A percentile compares a stretch with the other conserved stretches of the same genome.
Evolutionary conservation across 1,284 basidiomycete genomes (phyloP).

Genomic region (Melampsora larici-populina): DNA sequence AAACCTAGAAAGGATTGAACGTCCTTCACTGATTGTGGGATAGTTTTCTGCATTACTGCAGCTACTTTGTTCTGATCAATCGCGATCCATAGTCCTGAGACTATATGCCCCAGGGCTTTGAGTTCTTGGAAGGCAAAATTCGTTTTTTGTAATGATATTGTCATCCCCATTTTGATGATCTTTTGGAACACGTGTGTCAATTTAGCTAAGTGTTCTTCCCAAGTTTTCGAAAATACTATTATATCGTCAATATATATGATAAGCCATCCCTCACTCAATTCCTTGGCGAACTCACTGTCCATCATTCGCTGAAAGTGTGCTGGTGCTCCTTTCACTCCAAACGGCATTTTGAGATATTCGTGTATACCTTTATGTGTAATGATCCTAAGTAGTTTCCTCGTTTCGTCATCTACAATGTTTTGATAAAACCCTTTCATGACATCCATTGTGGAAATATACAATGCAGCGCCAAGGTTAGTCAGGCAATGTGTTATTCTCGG

Average conservation of each 20-base stretch:
- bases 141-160: too few species aligned
- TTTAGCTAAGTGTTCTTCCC: conserved; percentile 13
- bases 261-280: too few species aligned
- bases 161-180: not conserved
- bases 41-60: not conserved
- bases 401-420: not conserved
- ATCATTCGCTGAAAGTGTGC: conserved; percentile 20
- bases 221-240: conserved; percentile 4
- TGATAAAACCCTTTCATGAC: conserved; percentile 16
- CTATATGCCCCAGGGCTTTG: too few species aligned
- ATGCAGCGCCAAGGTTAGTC: too few species aligned
- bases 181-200: not conserved
- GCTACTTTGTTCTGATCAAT: not conserved
- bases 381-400: not conserved
- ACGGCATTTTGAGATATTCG: conserved; percentile 16
- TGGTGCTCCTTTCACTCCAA: conserved; percentile 10
- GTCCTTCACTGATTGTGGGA: conserved; percentile 8
- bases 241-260: conserved; percentile 10
- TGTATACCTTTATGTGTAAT: conserved; percentile 4
- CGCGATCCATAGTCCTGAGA: too few species aligned
- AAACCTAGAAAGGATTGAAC: conserved; percentile 17
- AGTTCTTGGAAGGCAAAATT: too few species aligned
- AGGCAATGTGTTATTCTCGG: conserved; percentile 26
- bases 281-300: not conserved
- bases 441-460: conserved; percentile 19